Conservation (phyloP, 495 filamentous ascomycete genomes). For the Tuber umbilicatum region DNA sequence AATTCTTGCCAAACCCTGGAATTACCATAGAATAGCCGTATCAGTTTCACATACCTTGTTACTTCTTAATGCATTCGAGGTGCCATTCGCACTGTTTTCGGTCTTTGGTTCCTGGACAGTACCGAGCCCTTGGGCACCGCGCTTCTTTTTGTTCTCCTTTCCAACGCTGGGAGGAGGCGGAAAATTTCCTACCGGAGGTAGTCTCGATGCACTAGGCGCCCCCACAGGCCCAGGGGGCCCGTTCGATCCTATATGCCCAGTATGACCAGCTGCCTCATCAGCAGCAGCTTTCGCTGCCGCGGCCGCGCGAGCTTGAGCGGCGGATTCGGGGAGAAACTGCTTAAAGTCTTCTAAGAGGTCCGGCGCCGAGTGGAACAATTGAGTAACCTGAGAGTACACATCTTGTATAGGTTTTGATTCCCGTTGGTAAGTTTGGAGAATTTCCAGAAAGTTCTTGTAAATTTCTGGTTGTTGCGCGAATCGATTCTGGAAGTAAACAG, state of each 20-base stretch:
- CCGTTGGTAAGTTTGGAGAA: constrained; percentile 95
- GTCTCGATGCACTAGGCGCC: constrained; percentile 57
- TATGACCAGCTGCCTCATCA: constrained; percentile 54
- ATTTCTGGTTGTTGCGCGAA: constrained; percentile 93
- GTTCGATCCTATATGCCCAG: constrained; percentile 45
- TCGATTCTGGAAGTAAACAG: constrained; percentile 63
- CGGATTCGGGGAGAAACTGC: constrained; percentile 95
- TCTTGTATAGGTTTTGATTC: constrained; percentile 98
- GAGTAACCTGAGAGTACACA: constrained; percentile 95
- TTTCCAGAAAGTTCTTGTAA: constrained; percentile 98
- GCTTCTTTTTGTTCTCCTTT: constrained; percentile 75
- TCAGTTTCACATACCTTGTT: not conserved
- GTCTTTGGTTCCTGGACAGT: constrained; percentile 30
- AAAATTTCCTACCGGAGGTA: constrained; percentile 94
- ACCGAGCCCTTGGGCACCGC: constrained; percentile 42
- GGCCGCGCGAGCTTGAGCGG: constrained; percentile 74
- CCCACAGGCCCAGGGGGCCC: constrained; percentile 50
- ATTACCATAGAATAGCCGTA: not conserved
- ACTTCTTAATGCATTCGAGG: not conserved
- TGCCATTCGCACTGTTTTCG: constrained; percentile 26
- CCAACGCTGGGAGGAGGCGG: constrained; percentile 70
- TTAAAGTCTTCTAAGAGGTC: constrained; percentile 98
- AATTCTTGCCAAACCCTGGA: constrained; percentile 6
- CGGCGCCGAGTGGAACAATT: constrained; percentile 85
- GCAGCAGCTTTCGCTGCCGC: constrained; percentile 63